phyloP scores from a whole-genome alignment of 164 flowering plant species.

The Aristolochia californica region DNA sequence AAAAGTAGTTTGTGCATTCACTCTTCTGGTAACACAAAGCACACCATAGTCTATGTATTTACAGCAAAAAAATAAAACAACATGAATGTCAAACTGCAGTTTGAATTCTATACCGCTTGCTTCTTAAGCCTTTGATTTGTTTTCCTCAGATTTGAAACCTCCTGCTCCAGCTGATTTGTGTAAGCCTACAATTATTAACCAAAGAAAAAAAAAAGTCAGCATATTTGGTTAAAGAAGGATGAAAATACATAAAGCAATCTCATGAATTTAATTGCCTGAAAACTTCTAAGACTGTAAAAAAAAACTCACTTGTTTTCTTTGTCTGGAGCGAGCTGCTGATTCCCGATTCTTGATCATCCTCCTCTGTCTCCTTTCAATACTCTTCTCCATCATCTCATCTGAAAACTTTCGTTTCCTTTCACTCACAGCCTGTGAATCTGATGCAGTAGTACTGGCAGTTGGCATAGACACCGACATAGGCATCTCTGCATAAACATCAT shows the following conservation, averaged over 20 bases:
- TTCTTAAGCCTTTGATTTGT: constrained; percentile 69
- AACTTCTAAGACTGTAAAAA: not conserved
- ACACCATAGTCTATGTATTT: no score
- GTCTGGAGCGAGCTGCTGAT: constrained; percentile 61
- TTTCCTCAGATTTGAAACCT: constrained; percentile 64
- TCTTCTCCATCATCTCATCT: constrained; percentile 36
- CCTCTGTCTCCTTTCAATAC: constrained; percentile 50
- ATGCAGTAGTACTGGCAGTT: constrained; percentile 9
- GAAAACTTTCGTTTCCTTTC: constrained; percentile 23
- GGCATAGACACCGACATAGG: constrained; percentile 15
- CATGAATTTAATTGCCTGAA: no score
- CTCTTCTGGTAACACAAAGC: no score
- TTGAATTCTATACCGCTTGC: constrained; percentile 33
- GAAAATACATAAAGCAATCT: not conserved
- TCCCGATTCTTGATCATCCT: constrained; percentile 66
- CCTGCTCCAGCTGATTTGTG: constrained; percentile 71
- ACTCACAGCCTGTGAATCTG: constrained; percentile 9
- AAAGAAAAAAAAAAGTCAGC: no score
- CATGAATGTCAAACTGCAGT: no score
- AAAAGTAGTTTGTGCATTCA: no score
- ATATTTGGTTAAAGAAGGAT: not conserved
- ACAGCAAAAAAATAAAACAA: no score
- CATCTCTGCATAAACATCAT: constrained; percentile 19
- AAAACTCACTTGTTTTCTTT: constrained; percentile 40
- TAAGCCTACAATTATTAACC: constrained; percentile 48